phyloP scores from a whole-genome alignment of 2,329 filamentous ascomycete species.

The Paraconiothyrium brasiliense region DNA sequence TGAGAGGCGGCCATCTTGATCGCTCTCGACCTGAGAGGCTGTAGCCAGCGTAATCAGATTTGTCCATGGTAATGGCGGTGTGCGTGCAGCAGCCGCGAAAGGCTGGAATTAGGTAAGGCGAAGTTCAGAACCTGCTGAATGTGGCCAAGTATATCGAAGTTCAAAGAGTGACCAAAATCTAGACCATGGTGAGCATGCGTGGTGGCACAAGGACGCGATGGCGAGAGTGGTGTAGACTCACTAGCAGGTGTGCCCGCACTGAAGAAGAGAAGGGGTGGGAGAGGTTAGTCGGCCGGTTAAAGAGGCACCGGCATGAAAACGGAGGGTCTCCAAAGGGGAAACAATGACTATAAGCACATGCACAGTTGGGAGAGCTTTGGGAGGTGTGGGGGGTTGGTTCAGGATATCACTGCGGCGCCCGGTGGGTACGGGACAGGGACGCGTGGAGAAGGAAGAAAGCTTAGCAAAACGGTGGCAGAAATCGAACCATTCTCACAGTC shows the following conservation, averaged over 20 bases:
- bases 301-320: constrained; percentile 51
- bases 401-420: constrained; percentile 42
- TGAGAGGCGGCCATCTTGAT: constrained; percentile 83
- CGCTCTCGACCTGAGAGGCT: constrained; percentile 65
- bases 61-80: constrained; percentile 36
- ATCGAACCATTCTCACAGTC: constrained; percentile 45
- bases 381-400: constrained; percentile 29
- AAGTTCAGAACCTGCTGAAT: constrained; percentile 54
- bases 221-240: constrained; percentile 31
- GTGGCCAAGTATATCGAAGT: constrained; percentile 36
- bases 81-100: constrained; percentile 21
- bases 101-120: constrained; percentile 36
- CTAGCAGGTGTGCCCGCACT: constrained; percentile 50
- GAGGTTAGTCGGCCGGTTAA: constrained; percentile 47
- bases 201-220: constrained; percentile 13
- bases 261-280: constrained; percentile 44
- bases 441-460: constrained; percentile 39
- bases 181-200: constrained; percentile 27
- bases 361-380: constrained; percentile 27
- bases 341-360: constrained; percentile 51
- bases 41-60: constrained; percentile 31
- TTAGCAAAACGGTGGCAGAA: constrained; percentile 43
- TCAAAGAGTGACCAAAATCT: constrained; percentile 47
- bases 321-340: constrained; percentile 46
- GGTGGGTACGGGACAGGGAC: constrained; percentile 39